These are phyloP conservation scores for Arthrobotrys conoides DNA, from an alignment of 2,329 filamentous ascomycete species.

Conservation along the genomic window DNA sequence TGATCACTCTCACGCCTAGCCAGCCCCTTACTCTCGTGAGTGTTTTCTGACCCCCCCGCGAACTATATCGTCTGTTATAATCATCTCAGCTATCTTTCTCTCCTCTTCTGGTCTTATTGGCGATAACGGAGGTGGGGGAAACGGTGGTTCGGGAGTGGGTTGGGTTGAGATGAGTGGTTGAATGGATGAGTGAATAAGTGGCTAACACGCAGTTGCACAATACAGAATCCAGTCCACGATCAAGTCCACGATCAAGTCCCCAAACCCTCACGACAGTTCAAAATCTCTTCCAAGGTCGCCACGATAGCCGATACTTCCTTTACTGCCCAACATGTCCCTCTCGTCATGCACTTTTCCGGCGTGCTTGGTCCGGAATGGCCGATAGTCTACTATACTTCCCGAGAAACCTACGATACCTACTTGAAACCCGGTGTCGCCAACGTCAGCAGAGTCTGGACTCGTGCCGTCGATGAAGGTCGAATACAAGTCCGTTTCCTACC, in stretches of 20 bases:
- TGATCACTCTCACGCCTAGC: constrained; percentile 1
- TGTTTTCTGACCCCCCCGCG: background rate
- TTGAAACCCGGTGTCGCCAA: constrained; percentile 65
- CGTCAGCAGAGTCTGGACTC: constrained; percentile 65
- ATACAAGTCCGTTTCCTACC: constrained; percentile 68
- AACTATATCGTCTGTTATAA: too few relatives aligned
- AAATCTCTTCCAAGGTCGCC: constrained; percentile 65
- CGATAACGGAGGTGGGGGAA: too few relatives aligned
- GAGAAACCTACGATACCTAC: constrained; percentile 62
- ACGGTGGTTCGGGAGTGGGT: too few relatives aligned
- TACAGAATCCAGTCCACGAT: background rate
- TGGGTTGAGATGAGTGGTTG: too few relatives aligned
- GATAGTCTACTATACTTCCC: constrained; percentile 68
- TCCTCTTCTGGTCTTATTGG: too few relatives aligned
- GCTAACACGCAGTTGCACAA: background rate
- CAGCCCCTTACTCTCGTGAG: constrained; percentile 5
- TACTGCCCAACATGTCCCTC: constrained; percentile 66
- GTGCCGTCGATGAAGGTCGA: constrained; percentile 65
- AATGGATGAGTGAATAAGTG: background rate
- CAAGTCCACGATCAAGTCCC: background rate
- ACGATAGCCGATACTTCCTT: constrained; percentile 67
- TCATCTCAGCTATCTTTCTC: too few relatives aligned
- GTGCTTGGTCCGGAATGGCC: constrained; percentile 69
- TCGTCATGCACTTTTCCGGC: constrained; percentile 67
- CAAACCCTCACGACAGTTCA: background rate